Evolutionary conservation across 306 rosid species (phyloP).

Genomic region (Gastrolobium villosum): DNA sequence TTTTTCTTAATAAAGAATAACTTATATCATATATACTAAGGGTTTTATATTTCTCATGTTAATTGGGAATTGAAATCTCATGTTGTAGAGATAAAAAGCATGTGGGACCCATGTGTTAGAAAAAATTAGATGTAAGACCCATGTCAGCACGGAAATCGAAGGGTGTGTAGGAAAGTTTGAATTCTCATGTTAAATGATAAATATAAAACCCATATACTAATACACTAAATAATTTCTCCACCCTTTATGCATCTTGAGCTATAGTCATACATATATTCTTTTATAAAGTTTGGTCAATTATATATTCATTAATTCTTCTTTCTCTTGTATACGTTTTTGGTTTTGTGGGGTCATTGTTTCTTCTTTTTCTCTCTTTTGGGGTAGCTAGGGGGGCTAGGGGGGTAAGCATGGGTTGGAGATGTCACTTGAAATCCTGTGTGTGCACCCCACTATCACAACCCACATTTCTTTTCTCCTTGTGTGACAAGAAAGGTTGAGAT

Average conservation of each 20-base stretch:
- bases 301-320: conserved; percentile 6
- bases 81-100: no score
- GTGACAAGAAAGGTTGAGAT: conserved; percentile 49
- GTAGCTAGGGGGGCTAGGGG: conserved; percentile 43
- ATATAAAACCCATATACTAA: no score
- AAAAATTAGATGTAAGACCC: no score
- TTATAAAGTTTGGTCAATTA: neutral
- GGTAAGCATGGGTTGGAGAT: conserved; percentile 51
- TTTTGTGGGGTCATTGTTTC: conserved; percentile 33
- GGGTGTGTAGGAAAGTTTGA: no score
- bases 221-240: neutral
- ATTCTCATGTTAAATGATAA: no score
- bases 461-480: conserved; percentile 38
- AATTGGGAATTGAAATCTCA: no score
- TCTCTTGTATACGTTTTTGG: neutral
- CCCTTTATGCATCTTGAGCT: conserved; percentile 6
- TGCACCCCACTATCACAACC: conserved; percentile 76
- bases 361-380: conserved; percentile 2
- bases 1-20: neutral
- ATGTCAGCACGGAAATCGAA: no score
- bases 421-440: conserved; percentile 52
- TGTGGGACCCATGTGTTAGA: no score
- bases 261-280: neutral
- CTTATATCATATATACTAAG: neutral
- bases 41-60: no score